Evolutionary conservation across 1,284 basidiomycete species (phyloP), one percentile per base, ranked within the genome.

Genomic region (Boletellus sp.): DNA sequence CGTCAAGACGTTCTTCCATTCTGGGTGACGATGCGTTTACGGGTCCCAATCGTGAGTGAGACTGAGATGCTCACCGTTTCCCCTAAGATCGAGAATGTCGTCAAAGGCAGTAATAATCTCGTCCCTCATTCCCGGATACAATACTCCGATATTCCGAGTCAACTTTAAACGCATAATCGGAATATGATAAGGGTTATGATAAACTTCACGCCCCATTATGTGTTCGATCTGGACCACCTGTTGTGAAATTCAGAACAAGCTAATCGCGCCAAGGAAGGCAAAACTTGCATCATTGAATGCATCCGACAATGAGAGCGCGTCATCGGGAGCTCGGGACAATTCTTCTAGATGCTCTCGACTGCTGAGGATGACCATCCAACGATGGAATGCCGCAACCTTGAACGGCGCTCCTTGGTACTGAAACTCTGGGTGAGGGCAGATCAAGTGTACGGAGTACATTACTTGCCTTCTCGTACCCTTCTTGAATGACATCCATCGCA

Each of bases 361-460:
- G 19, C 60, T 69, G 4, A 75, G 56, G 16, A 78, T 44, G n/a
- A 79, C 66, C 0, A 70, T 50, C 77, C 76, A 79, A 38, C 61
- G 55, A 32, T 63, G 61, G 6, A 70, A 50, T 0, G 64, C 60
- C 0, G 76, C 62, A 8, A 79, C 53, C 54, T 76, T 77, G 67
- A 77, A 78, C 5, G 64, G 55, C 0, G 53, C 52, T 8, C 64
- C 61, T 10, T 63, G 66, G 37, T 21, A 5, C 37, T 47, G 37
- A 38, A 39, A 35, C 26, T 12, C 18, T 16, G 15, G 4, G 15
- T 33, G 15, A 33, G 32, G 4, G 4, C 4, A 6, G 3, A 6
- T 4, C 30, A 13, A 7, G n/a, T 30, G 36, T 30, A 16, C 21
- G n/a, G n/a, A 30, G 7, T 8, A 8, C 7, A 6, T 8, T 4